A percentile compares a stretch with the other conserved stretches of the same genome.
phyloP scores from a whole-genome alignment of 2,329 filamentous ascomycete species.

The Scedosporium boydii region DNA sequence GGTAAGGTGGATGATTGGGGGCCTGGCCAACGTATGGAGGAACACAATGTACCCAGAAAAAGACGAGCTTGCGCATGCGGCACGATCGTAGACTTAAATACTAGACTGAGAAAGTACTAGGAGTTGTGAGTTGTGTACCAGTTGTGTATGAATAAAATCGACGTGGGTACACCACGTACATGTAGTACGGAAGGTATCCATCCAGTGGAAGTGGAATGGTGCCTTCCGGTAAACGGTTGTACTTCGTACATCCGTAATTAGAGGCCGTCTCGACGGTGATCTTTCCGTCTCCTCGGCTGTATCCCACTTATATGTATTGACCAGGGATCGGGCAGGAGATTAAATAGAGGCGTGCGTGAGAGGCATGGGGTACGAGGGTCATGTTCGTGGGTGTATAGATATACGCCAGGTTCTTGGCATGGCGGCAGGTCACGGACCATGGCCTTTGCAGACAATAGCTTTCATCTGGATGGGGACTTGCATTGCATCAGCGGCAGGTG shows the following conservation, averaged over 20 bases:
- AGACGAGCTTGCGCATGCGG: not conserved
- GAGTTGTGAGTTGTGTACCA: not conserved
- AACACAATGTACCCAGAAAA: not conserved
- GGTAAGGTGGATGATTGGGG: not conserved
- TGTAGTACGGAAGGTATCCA: not conserved
- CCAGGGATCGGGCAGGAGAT: not conserved
- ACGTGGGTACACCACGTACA: not conserved
- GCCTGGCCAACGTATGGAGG: not conserved
- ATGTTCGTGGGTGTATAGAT: not conserved
- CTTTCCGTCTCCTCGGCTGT: constrained; percentile 7
- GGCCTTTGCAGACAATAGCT: not conserved
- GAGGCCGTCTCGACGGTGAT: not conserved
- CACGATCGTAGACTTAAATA: constrained; percentile 6
- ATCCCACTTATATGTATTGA: not conserved
- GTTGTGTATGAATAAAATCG: not conserved
- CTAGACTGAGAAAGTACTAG: not conserved
- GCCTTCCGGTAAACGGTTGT: not conserved
- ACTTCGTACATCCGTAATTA: not conserved
- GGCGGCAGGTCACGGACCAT: constrained; percentile 3
- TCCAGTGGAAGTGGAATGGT: not conserved
- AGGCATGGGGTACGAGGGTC: not conserved
- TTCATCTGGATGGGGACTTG: not conserved
- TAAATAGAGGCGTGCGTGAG: not conserved
- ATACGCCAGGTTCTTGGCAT: not conserved
- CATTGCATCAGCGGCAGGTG: not conserved